Percentiles rank a stretch among this genome's conserved stretches.
Evolutionary conservation across 2,329 filamentous ascomycete genomes (phyloP).

Genomic region (Stagonosporopsis cucurbitacearum): DNA sequence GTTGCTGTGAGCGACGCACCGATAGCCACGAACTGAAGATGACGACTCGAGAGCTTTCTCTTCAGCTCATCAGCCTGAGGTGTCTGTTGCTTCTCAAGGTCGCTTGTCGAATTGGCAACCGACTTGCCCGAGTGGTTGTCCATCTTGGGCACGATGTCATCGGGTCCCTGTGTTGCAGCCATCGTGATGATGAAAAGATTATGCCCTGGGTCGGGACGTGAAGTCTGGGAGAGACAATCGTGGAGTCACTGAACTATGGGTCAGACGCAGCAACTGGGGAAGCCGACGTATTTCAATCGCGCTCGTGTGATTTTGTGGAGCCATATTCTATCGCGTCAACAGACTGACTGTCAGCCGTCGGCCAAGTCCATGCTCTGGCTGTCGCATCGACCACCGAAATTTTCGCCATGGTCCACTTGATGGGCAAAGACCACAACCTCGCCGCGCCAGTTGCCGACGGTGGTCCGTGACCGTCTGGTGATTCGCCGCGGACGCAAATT

Average conservation of each 20-base stretch:
- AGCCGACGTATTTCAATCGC: conserved; percentile 33
- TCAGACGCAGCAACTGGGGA: conserved; percentile 23
- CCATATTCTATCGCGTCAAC: conserved; percentile 25
- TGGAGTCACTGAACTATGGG: conserved; percentile 25
- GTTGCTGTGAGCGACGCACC: conserved; percentile 27
- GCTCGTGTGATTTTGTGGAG: conserved; percentile 25
- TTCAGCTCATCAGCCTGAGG: conserved; percentile 38
- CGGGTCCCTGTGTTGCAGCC: conserved; percentile 29
- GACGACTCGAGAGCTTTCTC: conserved; percentile 46
- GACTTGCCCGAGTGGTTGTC: conserved; percentile 43
- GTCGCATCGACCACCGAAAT: conserved; percentile 34
- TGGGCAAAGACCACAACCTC: conserved; percentile 24
- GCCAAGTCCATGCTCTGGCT: conserved; percentile 35
- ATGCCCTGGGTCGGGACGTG: conserved; percentile 21
- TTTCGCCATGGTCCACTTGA: conserved; percentile 44
- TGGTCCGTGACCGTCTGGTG: conserved; percentile 30
- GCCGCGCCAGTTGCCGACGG: conserved; percentile 24
- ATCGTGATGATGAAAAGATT: conserved; percentile 25
- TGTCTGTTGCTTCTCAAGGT: conserved; percentile 46
- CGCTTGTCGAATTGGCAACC: conserved; percentile 35
- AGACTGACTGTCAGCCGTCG: conserved; percentile 30
- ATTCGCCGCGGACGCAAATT: conserved; percentile 30
- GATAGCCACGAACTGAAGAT: conserved; percentile 50
- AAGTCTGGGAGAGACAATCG: conserved; percentile 17
- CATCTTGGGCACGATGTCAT: conserved; percentile 36